Percentiles rank a stretch among this genome's conserved stretches.
Conservation (phyloP, 768 basidiomycete species). For the Galerina marginata region DNA sequence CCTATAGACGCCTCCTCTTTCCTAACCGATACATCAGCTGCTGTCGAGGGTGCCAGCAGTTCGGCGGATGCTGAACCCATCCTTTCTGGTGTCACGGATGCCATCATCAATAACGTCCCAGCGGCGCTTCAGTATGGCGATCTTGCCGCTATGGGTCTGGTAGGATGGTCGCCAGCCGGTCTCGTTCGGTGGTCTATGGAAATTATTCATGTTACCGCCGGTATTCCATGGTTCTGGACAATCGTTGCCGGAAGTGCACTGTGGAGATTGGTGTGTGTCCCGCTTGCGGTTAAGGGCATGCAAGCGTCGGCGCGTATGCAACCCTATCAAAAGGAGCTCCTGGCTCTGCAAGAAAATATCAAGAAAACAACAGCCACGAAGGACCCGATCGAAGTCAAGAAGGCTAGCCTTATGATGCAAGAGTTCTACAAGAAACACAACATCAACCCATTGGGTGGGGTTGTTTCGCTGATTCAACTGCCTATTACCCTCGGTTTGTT, state of each 20-base stretch:
- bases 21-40: conserved; percentile 6
- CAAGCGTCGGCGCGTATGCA: conserved; percentile 65
- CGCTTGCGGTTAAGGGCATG: conserved; percentile 60
- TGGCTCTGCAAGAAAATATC: conserved; percentile 53
- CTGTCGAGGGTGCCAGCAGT: conserved; percentile 8
- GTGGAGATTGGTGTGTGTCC: conserved; percentile 66
- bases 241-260: conserved; percentile 69
- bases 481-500: conserved; percentile 84
- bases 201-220: conserved; percentile 64
- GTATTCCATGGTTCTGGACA: conserved; percentile 85
- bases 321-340: conserved; percentile 60
- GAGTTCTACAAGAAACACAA: conserved; percentile 68
- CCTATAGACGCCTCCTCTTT: conserved; percentile 1
- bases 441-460: conserved; percentile 56
- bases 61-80: conserved; percentile 8
- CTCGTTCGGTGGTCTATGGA: conserved; percentile 68
- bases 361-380: conserved; percentile 32
- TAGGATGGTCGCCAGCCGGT: conserved; percentile 68
- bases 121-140: conserved; percentile 71
- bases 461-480: conserved; percentile 70
- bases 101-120: conserved; percentile 36
- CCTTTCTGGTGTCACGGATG: conserved; percentile 26
- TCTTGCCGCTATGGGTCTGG: conserved; percentile 69
- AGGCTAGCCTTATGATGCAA: conserved; percentile 56
- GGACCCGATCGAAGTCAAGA: conserved; percentile 55